Conservation (phyloP, 306 rosid genomes). For the Acacia acuminata region DNA sequence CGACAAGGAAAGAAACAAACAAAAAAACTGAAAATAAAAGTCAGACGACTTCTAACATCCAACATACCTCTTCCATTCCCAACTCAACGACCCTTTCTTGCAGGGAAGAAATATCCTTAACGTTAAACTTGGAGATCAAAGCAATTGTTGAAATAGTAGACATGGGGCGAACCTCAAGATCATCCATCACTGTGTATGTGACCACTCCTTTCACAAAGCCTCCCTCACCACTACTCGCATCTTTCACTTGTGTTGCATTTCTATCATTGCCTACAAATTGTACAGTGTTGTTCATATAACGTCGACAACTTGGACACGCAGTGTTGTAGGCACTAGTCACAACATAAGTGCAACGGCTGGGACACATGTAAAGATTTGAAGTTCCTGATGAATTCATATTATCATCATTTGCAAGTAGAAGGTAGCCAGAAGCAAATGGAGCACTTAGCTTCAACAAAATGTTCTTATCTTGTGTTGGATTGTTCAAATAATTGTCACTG, state of each 20-base stretch:
- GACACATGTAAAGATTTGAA: not conserved
- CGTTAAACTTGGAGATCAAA: constrained; percentile 27
- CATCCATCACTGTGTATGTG: constrained; percentile 51
- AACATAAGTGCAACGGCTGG: not conserved
- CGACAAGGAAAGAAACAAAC: no score
- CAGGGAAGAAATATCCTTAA: constrained; percentile 20
- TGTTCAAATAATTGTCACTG: constrained; percentile 29
- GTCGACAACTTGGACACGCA: not conserved
- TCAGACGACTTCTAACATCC: not conserved
- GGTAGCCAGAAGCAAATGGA: not conserved
- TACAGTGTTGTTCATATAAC: not conserved
- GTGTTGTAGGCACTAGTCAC: not conserved
- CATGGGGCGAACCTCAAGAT: constrained; percentile 38
- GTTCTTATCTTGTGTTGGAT: constrained; percentile 26
- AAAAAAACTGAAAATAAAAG: not conserved
- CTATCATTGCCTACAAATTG: not conserved
- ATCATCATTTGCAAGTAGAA: not conserved
- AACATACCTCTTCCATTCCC: constrained; percentile 31
- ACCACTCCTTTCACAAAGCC: constrained; percentile 41
- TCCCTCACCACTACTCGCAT: not conserved
- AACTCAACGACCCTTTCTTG: constrained; percentile 37
- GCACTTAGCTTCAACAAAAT: constrained; percentile 22
- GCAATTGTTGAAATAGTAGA: constrained; percentile 40
- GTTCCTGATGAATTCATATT: no score
- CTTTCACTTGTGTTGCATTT: not conserved